Evolutionary conservation across 768 basidiomycete species (phyloP), one percentile per base, ranked within the genome.

Genomic region (Asterophora lycoperdoides): DNA sequence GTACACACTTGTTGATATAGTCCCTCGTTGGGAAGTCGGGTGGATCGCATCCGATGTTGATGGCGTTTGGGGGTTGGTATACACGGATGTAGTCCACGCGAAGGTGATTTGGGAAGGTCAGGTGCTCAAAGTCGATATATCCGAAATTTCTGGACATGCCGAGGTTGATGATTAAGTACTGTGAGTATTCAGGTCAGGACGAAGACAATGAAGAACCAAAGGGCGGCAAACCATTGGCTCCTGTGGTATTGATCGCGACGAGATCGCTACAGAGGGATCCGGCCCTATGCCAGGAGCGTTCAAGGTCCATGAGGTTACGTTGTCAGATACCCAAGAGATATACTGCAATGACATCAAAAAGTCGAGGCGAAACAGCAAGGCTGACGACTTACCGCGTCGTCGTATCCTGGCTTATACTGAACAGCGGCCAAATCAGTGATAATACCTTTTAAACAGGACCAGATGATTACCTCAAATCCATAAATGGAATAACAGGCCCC

Each of bases 91-190:
- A 73, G 51, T 75, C 74, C 36, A 76, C 60, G 44, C 67, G 60
- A 53, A 74, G 56, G 52, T 65, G 66, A 20, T 63, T 66, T 18
- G 92, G 89, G 66, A 87, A 89, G 11, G 69, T 70, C 26, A 93
- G 67, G 46, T 83, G 69, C 9, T 66, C 59, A 50, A 86, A 77
- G 65, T 93, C 83, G 49, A 91, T 77, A 1, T 65, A 49, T 11
- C 83, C 84, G 60, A 94, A 94, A 64, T 83, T 86, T 51, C 71
- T 68, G 8, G 89, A 91, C 68, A 93, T 80, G 50, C 89, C 91
- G 53, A 91, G 68, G 66, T 92, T 91, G 60, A 78, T 68, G 57
- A 93, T 80, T 56, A 94, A 64, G 61, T 90, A 89, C 87, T 89
- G 60, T 59, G n/a, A 10, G 41, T 26, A 5, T 81, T 23, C 23